These are phyloP conservation scores for Boletellus dicymbophilus DNA, from an alignment of 1,284 basidiomycete genomes.

Conservation along the genomic window DNA sequence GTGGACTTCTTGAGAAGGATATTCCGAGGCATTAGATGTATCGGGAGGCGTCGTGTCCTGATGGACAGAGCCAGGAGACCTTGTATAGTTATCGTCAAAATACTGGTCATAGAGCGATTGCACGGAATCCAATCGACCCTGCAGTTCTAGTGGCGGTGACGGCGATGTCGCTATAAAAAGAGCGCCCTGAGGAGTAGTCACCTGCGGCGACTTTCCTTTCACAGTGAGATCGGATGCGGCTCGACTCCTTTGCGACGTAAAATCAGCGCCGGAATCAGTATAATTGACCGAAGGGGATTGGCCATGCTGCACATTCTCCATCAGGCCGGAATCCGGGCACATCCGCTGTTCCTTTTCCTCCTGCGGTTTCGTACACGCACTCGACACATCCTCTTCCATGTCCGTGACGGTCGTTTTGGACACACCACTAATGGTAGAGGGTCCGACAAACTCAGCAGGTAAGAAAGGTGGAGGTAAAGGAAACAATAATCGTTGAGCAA, in stretches of 20 bases:
- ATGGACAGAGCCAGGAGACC: background rate
- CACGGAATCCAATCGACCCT: constrained; percentile 13
- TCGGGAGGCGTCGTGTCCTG: background rate
- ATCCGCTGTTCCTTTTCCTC: constrained; percentile 3
- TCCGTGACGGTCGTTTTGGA: background rate
- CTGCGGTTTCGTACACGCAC: background rate
- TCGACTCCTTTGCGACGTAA: constrained; percentile 22
- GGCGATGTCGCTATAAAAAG: background rate
- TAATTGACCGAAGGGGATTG: constrained; percentile 2
- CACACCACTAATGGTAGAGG: constrained; percentile 2
- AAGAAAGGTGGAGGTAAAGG: constrained; percentile 19
- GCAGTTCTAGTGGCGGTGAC: background rate
- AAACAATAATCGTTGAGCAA: constrained; percentile 16
- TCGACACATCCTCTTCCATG: background rate
- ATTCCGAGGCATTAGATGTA: background rate
- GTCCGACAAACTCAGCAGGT: constrained; percentile 2
- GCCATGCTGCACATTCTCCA: constrained; percentile 14
- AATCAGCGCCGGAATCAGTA: background rate
- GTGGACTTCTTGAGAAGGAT: background rate
- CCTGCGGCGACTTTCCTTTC: constrained; percentile 18
- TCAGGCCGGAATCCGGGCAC: constrained; percentile 10
- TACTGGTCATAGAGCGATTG: constrained; percentile 29
- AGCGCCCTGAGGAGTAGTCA: background rate
- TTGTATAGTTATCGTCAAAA: constrained; percentile 10
- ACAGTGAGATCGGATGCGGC: constrained; percentile 34